Evolutionary conservation across 805 yeast genomes (phyloP).

Genomic region (Cyberlindnera veronae): DNA sequence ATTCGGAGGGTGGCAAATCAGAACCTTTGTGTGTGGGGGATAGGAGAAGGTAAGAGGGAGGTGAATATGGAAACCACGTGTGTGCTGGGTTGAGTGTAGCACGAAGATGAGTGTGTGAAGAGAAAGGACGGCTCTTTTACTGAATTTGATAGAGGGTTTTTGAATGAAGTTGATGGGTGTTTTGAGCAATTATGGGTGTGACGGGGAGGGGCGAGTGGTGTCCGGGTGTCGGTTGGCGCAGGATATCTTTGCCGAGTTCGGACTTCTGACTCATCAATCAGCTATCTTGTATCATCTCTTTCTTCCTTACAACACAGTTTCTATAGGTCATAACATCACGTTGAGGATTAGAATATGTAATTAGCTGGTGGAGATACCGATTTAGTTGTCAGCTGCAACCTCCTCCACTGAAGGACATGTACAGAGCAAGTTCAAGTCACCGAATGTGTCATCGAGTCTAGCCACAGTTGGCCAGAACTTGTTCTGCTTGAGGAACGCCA

Average conservation of each 20-base stretch:
- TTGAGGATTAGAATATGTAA: too few species aligned
- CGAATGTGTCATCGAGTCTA: constrained; percentile 90
- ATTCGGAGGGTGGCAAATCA: constrained; percentile 8
- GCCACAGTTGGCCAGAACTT: constrained; percentile 97
- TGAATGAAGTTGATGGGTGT: constrained; percentile 1
- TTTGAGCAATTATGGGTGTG: background rate
- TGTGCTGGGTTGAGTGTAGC: too few species aligned
- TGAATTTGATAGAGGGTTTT: too few species aligned
- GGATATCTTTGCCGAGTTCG: background rate
- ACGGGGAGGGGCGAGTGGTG: constrained; percentile 1
- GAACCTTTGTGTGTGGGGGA: background rate
- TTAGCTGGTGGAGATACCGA: too few species aligned
- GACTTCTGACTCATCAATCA: too few species aligned
- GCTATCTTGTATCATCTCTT: too few species aligned
- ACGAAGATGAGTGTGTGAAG: too few species aligned
- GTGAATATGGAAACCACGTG: too few species aligned
- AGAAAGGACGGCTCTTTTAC: too few species aligned
- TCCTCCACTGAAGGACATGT: constrained; percentile 89
- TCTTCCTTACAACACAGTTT: too few species aligned
- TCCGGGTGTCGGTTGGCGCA: constrained; percentile 3
- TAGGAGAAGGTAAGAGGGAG: too few species aligned
- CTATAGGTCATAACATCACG: too few species aligned
- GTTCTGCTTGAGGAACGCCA: constrained; percentile 62
- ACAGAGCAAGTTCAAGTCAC: constrained; percentile 89
- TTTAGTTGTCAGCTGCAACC: constrained; percentile 38